These are phyloP conservation scores for Penicillium brasilianum DNA, from an alignment of 2,329 filamentous ascomycete species.

Conservation along the genomic window DNA sequence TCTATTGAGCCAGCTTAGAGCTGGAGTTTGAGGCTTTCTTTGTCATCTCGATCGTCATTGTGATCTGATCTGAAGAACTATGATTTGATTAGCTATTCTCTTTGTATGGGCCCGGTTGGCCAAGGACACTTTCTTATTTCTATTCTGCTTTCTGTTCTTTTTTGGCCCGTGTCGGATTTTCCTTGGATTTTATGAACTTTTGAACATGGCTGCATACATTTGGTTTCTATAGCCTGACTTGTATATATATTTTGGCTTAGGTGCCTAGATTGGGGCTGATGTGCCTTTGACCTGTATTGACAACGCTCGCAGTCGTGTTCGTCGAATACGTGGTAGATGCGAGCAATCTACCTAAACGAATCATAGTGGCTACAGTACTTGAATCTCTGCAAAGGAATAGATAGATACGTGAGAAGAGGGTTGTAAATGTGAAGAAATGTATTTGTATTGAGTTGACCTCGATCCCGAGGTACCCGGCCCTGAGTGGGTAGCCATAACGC, in stretches of 20 bases:
- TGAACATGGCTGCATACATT: not conserved
- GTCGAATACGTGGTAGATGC: too few relatives aligned
- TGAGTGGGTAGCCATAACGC: slow-evolving; percentile 1
- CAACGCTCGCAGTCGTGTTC: too few relatives aligned
- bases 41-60: not conserved
- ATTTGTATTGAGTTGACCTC: slow-evolving; percentile 1
- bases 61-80: not conserved
- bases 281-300: too few relatives aligned
- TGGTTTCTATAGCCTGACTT: not conserved
- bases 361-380: too few relatives aligned
- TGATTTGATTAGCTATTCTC: not conserved
- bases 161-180: not conserved
- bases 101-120: not conserved
- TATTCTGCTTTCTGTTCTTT: not conserved
- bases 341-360: too few relatives aligned
- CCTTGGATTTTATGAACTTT: not conserved
- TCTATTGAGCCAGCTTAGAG: not conserved
- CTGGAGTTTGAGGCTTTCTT: not conserved
- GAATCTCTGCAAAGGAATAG: too few relatives aligned
- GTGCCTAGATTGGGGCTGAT: too few relatives aligned
- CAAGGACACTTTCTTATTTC: not conserved
- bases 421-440: not conserved
- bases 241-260: not conserved
- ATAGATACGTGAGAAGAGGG: too few relatives aligned
- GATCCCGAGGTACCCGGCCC: not conserved